Evolutionary conservation across 768 basidiomycete genomes (phyloP), one percentile per base, ranked within the genome.

Genomic region (Psilocybe tampanensis): DNA sequence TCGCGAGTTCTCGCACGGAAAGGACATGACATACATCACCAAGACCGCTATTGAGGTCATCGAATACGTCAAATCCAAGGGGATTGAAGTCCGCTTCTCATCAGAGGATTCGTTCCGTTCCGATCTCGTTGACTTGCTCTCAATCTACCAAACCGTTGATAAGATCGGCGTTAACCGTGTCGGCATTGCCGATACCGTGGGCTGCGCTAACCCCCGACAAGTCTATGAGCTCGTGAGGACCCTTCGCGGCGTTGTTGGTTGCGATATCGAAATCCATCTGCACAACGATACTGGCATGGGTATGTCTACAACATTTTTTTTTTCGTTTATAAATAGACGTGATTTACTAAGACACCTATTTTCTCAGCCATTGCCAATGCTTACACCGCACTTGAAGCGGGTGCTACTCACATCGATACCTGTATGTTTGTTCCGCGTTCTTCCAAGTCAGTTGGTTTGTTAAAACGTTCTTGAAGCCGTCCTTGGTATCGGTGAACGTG

Each of bases 31-130:
- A 44, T 99, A 97, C 79, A 99, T 99, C 79, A 96, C 96, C 80
- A 98, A 95, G 78, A 91, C 94, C 36, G 96, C 96, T 58, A 94
- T 98, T 66, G 95, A 98, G 73, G 97, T 99, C 65, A 99, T 99
- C 76, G 86, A 96, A 66, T 99, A 90, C 66, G 96, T 99, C 84
- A 99, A 99, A 84, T 95, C 92, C 80, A 99, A 98, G 90, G 90
- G 89, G 59, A 96, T 99, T 68, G 97, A 99, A 78, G 94, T 99
- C 71, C 94, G 97, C 58, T 99, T 99, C 85, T 98, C 97, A 4
- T 95, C 96, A 24, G 97, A 99, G 74, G 97, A 99, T 73, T 97
- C 95, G 18, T 99, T 99, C 93, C 93, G 97, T 64, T 98, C 95
- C 64, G 96, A 99, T 77, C 88, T 99, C 58, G 97, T 98, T 75